Percentiles rank a stretch among this genome's conserved stretches.
Evolutionary conservation across 345 rosid species (phyloP).

Genomic region (Citrus maxima): DNA sequence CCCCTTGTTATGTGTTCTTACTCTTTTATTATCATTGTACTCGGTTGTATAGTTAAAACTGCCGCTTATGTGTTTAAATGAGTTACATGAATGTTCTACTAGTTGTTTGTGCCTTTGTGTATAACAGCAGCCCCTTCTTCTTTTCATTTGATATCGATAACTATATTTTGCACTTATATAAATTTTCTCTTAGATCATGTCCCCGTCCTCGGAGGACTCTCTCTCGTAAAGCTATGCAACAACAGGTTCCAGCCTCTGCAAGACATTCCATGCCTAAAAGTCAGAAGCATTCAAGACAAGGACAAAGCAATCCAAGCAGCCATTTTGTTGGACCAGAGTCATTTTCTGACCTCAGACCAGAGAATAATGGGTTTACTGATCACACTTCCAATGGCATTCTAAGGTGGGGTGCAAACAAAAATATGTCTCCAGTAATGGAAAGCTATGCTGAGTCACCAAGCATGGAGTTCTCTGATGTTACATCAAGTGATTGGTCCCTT

Average conservation of each 20-base stretch:
- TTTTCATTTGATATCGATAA: not conserved
- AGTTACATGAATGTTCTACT: not conserved
- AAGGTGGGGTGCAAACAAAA: conserved; percentile 20
- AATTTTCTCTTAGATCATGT: conserved; percentile 40
- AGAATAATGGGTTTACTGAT: conserved; percentile 11
- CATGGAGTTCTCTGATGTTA: conserved; percentile 51
- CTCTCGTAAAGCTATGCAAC: conserved; percentile 29
- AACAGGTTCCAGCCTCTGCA: conserved; percentile 26
- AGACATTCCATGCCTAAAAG: conserved; percentile 28
- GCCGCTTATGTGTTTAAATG: not conserved
- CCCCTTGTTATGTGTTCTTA: no score
- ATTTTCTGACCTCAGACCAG: conserved; percentile 21
- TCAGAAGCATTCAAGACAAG: conserved; percentile 36
- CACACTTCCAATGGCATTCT: conserved; percentile 15
- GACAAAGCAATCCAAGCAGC: conserved; percentile 37
- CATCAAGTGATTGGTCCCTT: conserved; percentile 82
- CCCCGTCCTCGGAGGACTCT: conserved; percentile 57
- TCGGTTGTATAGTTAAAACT: not conserved
- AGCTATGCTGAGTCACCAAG: conserved; percentile 14
- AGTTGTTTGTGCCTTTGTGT: not conserved
- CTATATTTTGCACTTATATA: not conserved
- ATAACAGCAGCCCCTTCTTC: not conserved
- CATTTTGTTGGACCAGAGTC: conserved; percentile 21
- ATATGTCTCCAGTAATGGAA: conserved; percentile 23
- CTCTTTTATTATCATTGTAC: not conserved